A percentile compares a stretch with the other conserved stretches of the same genome.
Evolutionary conservation across 257 asterid genomes (phyloP).

Genomic region (Leptodermis oblonga): DNA sequence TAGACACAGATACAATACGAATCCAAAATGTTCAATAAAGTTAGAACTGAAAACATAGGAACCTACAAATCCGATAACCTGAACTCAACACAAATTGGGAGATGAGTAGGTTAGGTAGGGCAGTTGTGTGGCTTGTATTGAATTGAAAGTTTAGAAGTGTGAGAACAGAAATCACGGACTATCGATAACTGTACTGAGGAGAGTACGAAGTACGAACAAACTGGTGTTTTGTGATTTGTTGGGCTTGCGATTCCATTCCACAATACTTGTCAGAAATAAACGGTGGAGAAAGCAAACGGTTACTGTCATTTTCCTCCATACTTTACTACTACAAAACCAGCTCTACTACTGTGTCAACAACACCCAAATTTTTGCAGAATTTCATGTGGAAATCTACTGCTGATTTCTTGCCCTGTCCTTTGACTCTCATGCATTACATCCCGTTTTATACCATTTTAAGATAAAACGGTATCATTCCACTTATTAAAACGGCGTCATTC

Average conservation of each 20-base stretch:
- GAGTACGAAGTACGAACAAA: constrained; percentile 27
- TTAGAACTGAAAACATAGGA: too few relatives aligned
- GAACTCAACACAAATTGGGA: too few relatives aligned
- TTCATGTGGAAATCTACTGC: constrained; percentile 22
- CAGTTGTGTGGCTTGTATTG: neutral
- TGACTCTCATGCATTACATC: constrained; percentile 15
- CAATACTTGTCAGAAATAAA: neutral
- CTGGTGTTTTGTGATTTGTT: constrained; percentile 29
- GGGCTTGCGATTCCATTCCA: constrained; percentile 30
- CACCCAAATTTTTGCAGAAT: constrained; percentile 6
- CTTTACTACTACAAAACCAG: neutral
- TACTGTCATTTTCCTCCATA: neutral
- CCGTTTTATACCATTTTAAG: too few relatives aligned
- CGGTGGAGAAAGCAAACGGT: neutral
- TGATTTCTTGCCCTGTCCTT: constrained; percentile 12
- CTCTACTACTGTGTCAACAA: neutral
- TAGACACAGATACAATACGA: too few relatives aligned
- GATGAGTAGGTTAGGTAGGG: too few relatives aligned
- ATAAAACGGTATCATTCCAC: too few relatives aligned
- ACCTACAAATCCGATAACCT: too few relatives aligned
- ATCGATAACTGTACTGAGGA: constrained; percentile 23
- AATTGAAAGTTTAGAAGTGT: too few relatives aligned
- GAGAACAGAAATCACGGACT: constrained; percentile 30
- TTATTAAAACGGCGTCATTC: too few relatives aligned
- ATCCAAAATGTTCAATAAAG: too few relatives aligned